Percentiles rank a stretch among this genome's conserved stretches.
Conservation (phyloP, 352 stramenopile genomes). For the Phytophthora quininea region DNA sequence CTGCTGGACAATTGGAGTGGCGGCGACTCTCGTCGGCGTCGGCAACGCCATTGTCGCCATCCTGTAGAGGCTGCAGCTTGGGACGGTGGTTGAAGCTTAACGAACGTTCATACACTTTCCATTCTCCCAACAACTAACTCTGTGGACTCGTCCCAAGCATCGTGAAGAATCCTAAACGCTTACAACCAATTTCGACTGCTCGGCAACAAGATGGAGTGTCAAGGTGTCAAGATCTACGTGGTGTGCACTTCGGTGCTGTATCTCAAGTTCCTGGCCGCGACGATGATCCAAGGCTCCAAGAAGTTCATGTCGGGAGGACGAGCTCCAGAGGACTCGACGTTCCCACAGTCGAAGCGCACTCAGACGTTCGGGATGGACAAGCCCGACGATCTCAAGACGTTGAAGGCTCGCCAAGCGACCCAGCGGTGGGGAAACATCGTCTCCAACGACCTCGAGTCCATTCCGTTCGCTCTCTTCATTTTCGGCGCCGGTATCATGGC, state of each 20-base stretch:
- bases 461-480: constrained; percentile 43
- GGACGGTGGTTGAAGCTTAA: neutral
- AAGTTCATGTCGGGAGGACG: constrained; percentile 56
- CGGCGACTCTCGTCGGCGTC: constrained; percentile 31
- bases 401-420: constrained; percentile 37
- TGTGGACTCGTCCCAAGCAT: too few relatives aligned
- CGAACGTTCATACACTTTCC: too few relatives aligned
- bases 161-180: neutral
- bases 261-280: constrained; percentile 63
- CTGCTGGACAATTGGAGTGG: constrained; percentile 40
- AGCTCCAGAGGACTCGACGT: constrained; percentile 57
- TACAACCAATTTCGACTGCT: neutral
- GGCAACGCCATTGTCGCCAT: constrained; percentile 40
- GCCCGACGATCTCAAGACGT: constrained; percentile 36
- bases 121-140: too few relatives aligned
- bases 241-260: constrained; percentile 50
- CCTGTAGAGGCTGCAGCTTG: constrained; percentile 1
- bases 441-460: constrained; percentile 48
- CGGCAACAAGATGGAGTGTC: constrained; percentile 7
- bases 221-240: constrained; percentile 30
- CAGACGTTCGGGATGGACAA: constrained; percentile 22
- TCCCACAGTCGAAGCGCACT: constrained; percentile 31
- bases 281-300: constrained; percentile 57
- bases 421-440: constrained; percentile 50
- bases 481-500: constrained; percentile 38